Base-by-base conservation (phyloP, 2,329 filamentous ascomycete species). In the Ceratocystis destructans region DNA sequence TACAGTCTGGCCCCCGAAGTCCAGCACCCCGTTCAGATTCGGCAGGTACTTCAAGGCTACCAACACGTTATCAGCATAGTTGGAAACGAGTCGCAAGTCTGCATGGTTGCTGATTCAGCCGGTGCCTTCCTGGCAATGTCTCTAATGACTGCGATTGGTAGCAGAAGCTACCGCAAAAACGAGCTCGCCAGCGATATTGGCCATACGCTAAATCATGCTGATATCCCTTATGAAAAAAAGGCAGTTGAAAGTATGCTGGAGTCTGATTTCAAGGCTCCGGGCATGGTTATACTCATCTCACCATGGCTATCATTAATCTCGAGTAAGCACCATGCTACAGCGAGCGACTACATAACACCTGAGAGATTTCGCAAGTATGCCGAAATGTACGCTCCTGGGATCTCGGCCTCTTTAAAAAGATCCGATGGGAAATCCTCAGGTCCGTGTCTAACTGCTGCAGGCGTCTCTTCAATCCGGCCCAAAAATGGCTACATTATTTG, bases 291-390 rank as follows among this genome's bases (percentile, higher is more conserved):
- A 25, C 78, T 94, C 68, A 89, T 96, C 68, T 92, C 88, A 8
- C 90, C 90, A 0, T 95, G 90, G 90, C 80, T 86, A 12, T 87
- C 86, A 1, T 82, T 95, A 50, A 79, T 89, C 48, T 90, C 87
- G 0, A 75, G 78, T 5, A 80, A 83, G 64, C 87, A 92, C 71
- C 79, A 79, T 64, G 84, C 88, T 70, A 93, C 88, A 0, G 73
- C 77, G 3, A 89, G 87, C 70, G 90, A 95, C 74, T 96, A 88
- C 72, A 80, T 95, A 45, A 84, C 90, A 71, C 79, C 80, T 20
- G 75, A 80, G 17, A 85, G 80, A 64, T 78, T 95, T 33, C 83
- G 87, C 73, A 77, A 79, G 7, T 94, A 92, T 72, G 90, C 87
- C 0, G 77, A 79, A 12, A 83, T 88, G 71, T 94, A 93, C 72